A percentile compares a stretch with the other conserved stretches of the same genome.
phyloP scores from a whole-genome alignment of 345 rosid genomes.

The Streptanthus diversifolius region DNA sequence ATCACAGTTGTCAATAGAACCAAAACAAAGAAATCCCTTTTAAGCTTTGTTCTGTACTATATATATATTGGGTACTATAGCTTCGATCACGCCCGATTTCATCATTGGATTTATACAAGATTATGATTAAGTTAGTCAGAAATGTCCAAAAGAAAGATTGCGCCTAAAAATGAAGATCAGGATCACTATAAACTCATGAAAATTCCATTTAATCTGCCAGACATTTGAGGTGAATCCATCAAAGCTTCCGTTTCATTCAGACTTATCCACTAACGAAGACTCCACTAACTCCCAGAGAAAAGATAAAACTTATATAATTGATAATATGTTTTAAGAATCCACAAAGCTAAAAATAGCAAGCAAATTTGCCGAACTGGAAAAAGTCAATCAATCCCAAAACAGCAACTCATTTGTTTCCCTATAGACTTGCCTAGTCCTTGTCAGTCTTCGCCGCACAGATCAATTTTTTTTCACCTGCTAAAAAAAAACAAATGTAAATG shows the following conservation, averaged over 20 bases:
- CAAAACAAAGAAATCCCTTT: background rate
- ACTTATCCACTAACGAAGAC: background rate
- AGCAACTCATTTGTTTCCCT: background rate
- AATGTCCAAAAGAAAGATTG: background rate
- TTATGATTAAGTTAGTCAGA: background rate
- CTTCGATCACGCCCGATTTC: background rate
- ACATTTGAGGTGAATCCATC: background rate
- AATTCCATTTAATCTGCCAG: background rate
- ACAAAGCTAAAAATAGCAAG: constrained; percentile 2
- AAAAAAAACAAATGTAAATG: background rate
- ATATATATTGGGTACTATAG: background rate
- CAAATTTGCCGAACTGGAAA: background rate
- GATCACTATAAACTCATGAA: background rate
- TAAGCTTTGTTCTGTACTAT: background rate
- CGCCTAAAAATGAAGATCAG: background rate
- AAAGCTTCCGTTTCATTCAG: background rate
- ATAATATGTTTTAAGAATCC: background rate
- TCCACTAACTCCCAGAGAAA: background rate
- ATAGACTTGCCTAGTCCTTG: background rate
- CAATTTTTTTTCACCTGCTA: background rate
- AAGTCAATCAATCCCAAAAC: constrained; percentile 1
- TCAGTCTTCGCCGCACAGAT: background rate
- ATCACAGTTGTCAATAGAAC: background rate
- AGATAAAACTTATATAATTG: background rate
- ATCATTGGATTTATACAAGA: background rate